Conservation (phyloP, 306 rosid genomes). For the Pueraria montana region DNA sequence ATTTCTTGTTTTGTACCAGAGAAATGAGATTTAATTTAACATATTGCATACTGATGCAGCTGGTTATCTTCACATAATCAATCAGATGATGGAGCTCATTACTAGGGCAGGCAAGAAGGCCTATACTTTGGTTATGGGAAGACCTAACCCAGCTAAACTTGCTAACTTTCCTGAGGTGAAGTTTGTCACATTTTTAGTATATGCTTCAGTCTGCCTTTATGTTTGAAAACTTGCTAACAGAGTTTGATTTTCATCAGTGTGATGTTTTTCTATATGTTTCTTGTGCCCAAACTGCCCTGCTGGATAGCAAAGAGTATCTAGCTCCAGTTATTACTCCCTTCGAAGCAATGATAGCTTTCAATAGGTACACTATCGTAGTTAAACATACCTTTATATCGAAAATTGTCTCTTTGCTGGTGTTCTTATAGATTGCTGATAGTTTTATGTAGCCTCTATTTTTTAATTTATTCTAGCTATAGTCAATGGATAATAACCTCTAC, state of each 20-base stretch:
- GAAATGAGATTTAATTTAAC: slow-evolving; percentile 12
- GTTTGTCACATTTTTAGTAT: slow-evolving; percentile 22
- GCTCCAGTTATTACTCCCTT: slow-evolving; percentile 96
- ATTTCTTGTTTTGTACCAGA: neutral
- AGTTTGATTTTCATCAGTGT: slow-evolving; percentile 66
- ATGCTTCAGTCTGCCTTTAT: slow-evolving; percentile 8
- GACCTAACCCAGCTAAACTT: slow-evolving; percentile 96
- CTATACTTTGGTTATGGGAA: slow-evolving; percentile 89
- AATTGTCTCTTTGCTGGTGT: neutral
- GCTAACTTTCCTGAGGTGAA: slow-evolving; percentile 97
- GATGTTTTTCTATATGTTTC: slow-evolving; percentile 88
- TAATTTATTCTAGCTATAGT: neutral
- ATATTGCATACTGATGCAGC: slow-evolving; percentile 64
- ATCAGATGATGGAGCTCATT: slow-evolving; percentile 87
- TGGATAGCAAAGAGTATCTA: slow-evolving; percentile 95
- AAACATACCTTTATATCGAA: neutral
- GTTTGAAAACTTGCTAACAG: slow-evolving; percentile 37
- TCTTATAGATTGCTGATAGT: neutral
- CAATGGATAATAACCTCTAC: neutral
- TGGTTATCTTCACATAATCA: slow-evolving; percentile 83
- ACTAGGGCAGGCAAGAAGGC: slow-evolving; percentile 85
- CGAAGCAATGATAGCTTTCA: slow-evolving; percentile 90
- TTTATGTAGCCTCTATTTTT: slow-evolving; percentile 15
- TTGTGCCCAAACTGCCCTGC: slow-evolving; percentile 91
- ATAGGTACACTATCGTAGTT: slow-evolving; percentile 64